Evolutionary conservation across 345 rosid genomes (phyloP), one percentile per base, ranked within the genome.

Genomic region (Pugionium cornutum): DNA sequence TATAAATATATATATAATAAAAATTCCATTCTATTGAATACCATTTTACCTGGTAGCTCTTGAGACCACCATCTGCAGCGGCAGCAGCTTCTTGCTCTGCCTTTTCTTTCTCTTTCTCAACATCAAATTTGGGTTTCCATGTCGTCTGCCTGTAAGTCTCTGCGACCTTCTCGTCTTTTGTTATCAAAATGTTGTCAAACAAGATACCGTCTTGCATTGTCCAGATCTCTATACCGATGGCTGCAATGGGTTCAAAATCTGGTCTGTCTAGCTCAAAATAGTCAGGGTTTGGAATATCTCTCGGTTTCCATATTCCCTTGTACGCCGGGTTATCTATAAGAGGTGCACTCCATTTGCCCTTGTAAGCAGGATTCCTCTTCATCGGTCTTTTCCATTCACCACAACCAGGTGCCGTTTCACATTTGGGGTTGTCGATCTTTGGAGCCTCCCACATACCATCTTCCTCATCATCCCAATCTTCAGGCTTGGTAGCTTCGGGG

Each of bases 401-500:
- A 64, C 95, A 88, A 36, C 95, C 95, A 1, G 89, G 95, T 57
- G 83, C 85, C 49, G 66, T 11, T 56, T 80, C 85, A 64, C 96
- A 88, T 42, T 77, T 84, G 35, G 96, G 88, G 79, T 88, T 88
- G 7, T 79, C 80, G 60, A 83, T 72, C 80, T 86, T 88, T 2
- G 89, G 92, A 42, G 91, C 85, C 54, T 88, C 96, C 89, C 91
- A 88, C 70, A 80, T 83, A 74, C 96, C 96, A 70, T 88, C 92
- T 78, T 88, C 96, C 70, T 88, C 96, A 8, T 88, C 96, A 80
- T 88, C 92, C 96, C 92, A 88, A 67, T 88, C 96, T 69, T 88
- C 92, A 0, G 92, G 96, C 73, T 88, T 88, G 43, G 82, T 65
- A 7, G 92, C 96, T 40, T 88, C 89, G 4, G 91, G 91, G 66